Base-by-base conservation (phyloP, 257 asterid genomes). In the Handroanthus guayacan region DNA sequence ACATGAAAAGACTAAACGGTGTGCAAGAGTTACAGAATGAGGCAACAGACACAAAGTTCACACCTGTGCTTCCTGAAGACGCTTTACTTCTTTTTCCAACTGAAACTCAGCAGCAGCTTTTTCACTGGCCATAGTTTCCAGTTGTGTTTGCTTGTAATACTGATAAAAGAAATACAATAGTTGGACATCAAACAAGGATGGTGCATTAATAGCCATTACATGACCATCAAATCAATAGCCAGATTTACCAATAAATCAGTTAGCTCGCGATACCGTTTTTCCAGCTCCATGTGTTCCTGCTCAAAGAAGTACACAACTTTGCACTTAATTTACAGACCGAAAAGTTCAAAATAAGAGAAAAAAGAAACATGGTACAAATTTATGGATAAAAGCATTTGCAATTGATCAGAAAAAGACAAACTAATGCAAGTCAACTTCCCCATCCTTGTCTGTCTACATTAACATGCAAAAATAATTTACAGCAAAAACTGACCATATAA, bases 61-160 rank as follows among this genome's bases (percentile, higher is more conserved):
- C 72, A 93, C 99, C 93, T 90, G 95, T 71, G 89, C 95, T 82
- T 96, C 98, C 72, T 86, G 97, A 54, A 54, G 81, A 75, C 92
- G 97, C 87, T 91, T 93, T 82, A 86, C 81, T 87, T 93, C 98
- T 88, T 96, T 96, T 84, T 96, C 99, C 89, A 96, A 83, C 88
- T 96, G 99, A 89, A 96, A 93, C 89, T 92, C 98, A 45, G 97
- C 98, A 13, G 99, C 99, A 54, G 99, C 97, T 83, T 96, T 96
- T 84, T 96, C 98, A 69, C 96, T 93, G 72, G 99, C 89, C 97
- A 93, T 93, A 76, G 98, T 89, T 86, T 96, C 99, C 79, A 93
- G 84, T 82, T 93, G 99, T 69, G 99, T 96, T 89, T 96, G 99
- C 83, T 96, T 96, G 93, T 91, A 93, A 78, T 93, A 96, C 99